phyloP scores from a whole-genome alignment of 73 alveolate genomes.

The Durusdinium trenchii region DNA sequence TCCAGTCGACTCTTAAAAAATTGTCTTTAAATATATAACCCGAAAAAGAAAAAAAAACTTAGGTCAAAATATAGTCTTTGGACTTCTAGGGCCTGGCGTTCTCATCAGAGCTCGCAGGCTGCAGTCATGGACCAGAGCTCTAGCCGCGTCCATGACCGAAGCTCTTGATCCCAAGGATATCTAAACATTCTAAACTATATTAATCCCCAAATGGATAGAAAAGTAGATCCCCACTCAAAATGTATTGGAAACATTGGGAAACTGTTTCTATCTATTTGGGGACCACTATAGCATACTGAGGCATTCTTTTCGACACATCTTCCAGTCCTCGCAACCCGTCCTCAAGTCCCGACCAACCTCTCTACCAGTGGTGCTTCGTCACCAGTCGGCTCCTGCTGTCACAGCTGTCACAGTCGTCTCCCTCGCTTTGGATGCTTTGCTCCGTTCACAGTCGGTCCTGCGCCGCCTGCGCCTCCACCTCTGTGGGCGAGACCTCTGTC shows the following conservation, averaged over 20 bases:
- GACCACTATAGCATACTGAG: too few relatives aligned
- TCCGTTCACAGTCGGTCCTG: too few relatives aligned
- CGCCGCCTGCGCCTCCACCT: too few relatives aligned
- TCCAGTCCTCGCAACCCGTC: not conserved
- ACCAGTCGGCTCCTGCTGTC: too few relatives aligned
- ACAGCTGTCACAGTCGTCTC: too few relatives aligned
- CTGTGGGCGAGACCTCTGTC: too few relatives aligned
- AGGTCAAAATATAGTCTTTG: not conserved
- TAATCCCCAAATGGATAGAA: too few relatives aligned
- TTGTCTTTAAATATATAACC: not conserved
- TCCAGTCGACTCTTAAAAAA: not conserved
- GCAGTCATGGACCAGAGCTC: not conserved
- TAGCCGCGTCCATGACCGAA: not conserved
- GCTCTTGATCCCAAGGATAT: not conserved
- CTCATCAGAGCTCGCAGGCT: not conserved
- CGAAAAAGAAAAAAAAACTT: not conserved
- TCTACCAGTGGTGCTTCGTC: not conserved
- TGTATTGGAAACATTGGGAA: too few relatives aligned
- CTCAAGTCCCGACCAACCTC: not conserved
- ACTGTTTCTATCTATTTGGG: too few relatives aligned
- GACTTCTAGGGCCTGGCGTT: not conserved
- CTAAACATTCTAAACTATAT: not conserved
- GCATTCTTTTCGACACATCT: not conserved
- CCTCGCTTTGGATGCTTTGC: too few relatives aligned
- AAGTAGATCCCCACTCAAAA: too few relatives aligned